Conservation (phyloP, 2,329 filamentous ascomycete species). For the Alternaria gaisen region DNA sequence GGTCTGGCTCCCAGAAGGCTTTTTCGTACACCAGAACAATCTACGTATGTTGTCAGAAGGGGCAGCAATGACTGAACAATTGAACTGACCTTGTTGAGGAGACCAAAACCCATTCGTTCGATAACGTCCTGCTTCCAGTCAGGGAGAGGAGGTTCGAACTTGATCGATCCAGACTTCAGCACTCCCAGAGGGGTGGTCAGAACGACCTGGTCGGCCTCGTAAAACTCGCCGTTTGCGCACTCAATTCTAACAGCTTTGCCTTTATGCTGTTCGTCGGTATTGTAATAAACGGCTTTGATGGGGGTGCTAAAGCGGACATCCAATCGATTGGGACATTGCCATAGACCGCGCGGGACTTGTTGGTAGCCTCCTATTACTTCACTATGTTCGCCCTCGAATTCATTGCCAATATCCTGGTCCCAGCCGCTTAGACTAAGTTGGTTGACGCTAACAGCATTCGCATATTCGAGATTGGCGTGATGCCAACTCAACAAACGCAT, state of each 20-base stretch:
- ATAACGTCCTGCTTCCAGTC: conserved; percentile 85
- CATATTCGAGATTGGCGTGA: conserved; percentile 96
- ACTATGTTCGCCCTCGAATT: conserved; percentile 94
- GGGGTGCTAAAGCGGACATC: conserved; percentile 77
- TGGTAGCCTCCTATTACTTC: conserved; percentile 95
- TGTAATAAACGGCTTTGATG: conserved; percentile 77
- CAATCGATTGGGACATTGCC: conserved; percentile 77
- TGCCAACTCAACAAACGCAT: conserved; percentile 96
- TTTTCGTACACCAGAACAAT: conserved; percentile 86
- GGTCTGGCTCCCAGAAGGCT: conserved; percentile 87
- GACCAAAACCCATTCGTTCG: conserved; percentile 84
- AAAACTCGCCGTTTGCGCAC: conserved; percentile 77
- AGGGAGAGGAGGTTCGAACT: conserved; percentile 92
- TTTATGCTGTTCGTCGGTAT: conserved; percentile 20
- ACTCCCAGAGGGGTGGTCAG: conserved; percentile 91
- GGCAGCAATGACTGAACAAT: neutral
- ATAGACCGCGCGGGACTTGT: conserved; percentile 86
- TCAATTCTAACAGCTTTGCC: conserved; percentile 54
- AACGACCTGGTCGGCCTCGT: conserved; percentile 91
- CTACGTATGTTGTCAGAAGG: conserved; percentile 40
- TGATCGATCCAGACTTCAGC: conserved; percentile 80
- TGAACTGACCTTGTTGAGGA: conserved; percentile 80
- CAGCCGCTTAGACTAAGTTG: conserved; percentile 88
- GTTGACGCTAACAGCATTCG: conserved; percentile 88
- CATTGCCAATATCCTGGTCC: conserved; percentile 97